Base-by-base conservation (phyloP, 202 grass and related monocot species). In the Brachypodium distachyon region DNA sequence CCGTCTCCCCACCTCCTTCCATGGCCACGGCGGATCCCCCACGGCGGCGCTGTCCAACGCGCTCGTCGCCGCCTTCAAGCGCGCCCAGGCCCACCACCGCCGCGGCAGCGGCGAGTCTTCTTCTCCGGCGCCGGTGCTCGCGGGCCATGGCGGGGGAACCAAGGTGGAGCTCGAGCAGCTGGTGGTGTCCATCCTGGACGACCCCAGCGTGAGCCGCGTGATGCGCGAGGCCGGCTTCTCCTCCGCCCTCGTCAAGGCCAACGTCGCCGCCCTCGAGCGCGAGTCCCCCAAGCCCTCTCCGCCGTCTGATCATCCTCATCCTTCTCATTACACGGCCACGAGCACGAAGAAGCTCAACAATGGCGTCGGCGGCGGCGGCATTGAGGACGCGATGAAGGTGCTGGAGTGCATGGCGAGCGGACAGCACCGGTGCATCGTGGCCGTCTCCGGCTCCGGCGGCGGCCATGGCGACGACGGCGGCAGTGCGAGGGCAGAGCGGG, bases 211-310 rank as follows among this genome's bases (percentile, higher is more conserved):
- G 11, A 97, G 94, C 80, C 83, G 94, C n/a, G 94, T 97, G 69
- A 97, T 97, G 94, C 81, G 94, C 55, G 94, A 97, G 79, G 94
- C 94, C 13, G 91, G 94, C 27, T 96, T 96, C 86, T 96, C 83
- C 17, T 91, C 88, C 81, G 63, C 81, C 14, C 92, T 91, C 58
- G 88, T 96, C 4, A 96, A 91, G 83, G 67, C 44, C 67, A 70
- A 70, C 67, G 67, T 70, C 17, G 43, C n/a, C n/a, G n/a, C n/a
- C n/a, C n/a, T n/a, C n/a, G n/a, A n/a, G n/a, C n/a, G n/a, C n/a
- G n/a, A n/a, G n/a, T n/a, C n/a, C n/a, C n/a, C n/a, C n/a, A n/a
- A n/a, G n/a, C n/a, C n/a, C n/a, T n/a, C n/a, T 96, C 62, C 83
- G 78, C 84, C 3, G 56, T 82, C 4, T 82, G 40, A 0, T 61